Base-by-base conservation (phyloP, 1,284 basidiomycete species). In the Omphalotus olearius region DNA sequence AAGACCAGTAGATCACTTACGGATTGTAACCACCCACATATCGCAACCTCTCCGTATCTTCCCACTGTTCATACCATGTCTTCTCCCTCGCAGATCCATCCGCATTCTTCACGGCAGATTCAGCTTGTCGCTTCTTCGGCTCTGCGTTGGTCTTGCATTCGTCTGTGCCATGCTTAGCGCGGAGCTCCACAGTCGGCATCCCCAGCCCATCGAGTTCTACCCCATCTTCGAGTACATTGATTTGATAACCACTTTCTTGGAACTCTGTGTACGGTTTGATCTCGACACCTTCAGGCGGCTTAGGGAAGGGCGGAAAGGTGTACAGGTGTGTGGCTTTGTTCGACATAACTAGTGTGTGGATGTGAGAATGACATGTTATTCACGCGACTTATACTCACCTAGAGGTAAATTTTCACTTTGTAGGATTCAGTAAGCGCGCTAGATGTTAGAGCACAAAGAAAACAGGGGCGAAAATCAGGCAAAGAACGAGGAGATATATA, bases 281-380 rank as follows among this genome's bases (percentile, higher is more conserved):
- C 4, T 63, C 65, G 45, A 76, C 73, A n/a, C 79, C 81, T 0
- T 64, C 61, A 0, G 82, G 82, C 7, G 69, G 59, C 28, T 57
- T 33, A 20, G 85, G 84, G 59, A 84, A 86, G 0, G 85, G 85
- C 0, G 84, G 86, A 60, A 82, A 87, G 17, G 51, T 64, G 41
- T 47, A 41, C 25, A 42, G 36, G 50, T 45, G 46, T 14, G 28
- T 11, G 18, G 17, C 14, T 14, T 36, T 23, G 39, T 14, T 45
- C n/a, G 25, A 16, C 44, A 45, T 47, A 37, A 5, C 46, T 23
- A n/a, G 33, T 16, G 20, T 18, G 30, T 16, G 13, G 14, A 46
- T n/a, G 4, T 17, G 14, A 35, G 23, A 16, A 4, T 40, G 13
- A 13, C 2, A 33, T 13, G 30, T 33, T 9, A 2, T 33, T 33